phyloP scores from a whole-genome alignment of 2,329 filamentous ascomycete species.

The Rhinocladiella mackenziei region DNA sequence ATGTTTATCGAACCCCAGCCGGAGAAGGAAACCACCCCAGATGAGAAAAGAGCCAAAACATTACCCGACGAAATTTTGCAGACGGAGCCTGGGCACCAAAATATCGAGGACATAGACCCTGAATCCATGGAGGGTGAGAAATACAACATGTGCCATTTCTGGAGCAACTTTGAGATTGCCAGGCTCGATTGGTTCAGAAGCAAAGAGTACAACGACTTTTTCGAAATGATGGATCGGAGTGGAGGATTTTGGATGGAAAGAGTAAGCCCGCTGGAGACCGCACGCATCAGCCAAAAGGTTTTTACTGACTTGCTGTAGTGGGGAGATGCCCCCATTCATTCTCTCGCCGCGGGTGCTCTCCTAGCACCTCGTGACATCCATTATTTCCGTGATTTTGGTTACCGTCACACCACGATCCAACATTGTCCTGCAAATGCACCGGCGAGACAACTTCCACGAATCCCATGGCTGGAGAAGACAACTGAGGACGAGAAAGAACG shows the following conservation, averaged over 20 bases:
- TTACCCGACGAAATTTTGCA: conserved; percentile 78
- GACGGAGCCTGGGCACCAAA: conserved; percentile 66
- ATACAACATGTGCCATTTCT: conserved; percentile 99
- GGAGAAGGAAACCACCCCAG: conserved; percentile 44
- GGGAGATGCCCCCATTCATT: conserved; percentile 98
- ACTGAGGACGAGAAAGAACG: conserved; percentile 78
- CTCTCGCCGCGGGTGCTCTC: conserved; percentile 85
- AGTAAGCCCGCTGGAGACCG: conserved; percentile 53
- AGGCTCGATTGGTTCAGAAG: conserved; percentile 92
- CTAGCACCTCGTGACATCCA: conserved; percentile 80
- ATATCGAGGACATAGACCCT: conserved; percentile 75
- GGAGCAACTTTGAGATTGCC: conserved; percentile 99
- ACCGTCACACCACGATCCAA: conserved; percentile 97
- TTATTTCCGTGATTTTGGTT: conserved; percentile 98
- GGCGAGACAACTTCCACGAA: conserved; percentile 73
- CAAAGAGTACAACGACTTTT: conserved; percentile 96
- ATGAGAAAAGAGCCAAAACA: conserved; percentile 63
- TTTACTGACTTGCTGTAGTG: conserved; percentile 58
- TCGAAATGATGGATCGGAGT: conserved; percentile 96
- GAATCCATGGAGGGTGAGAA: conserved; percentile 95
- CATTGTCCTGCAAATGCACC: conserved; percentile 97
- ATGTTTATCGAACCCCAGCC: conserved; percentile 84
- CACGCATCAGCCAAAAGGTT: not conserved
- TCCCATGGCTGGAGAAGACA: conserved; percentile 76
- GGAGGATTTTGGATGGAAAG: conserved; percentile 99